Conservation (phyloP, 23 red algal genomes). For the Cyanidioschyzon merolae region DNA sequence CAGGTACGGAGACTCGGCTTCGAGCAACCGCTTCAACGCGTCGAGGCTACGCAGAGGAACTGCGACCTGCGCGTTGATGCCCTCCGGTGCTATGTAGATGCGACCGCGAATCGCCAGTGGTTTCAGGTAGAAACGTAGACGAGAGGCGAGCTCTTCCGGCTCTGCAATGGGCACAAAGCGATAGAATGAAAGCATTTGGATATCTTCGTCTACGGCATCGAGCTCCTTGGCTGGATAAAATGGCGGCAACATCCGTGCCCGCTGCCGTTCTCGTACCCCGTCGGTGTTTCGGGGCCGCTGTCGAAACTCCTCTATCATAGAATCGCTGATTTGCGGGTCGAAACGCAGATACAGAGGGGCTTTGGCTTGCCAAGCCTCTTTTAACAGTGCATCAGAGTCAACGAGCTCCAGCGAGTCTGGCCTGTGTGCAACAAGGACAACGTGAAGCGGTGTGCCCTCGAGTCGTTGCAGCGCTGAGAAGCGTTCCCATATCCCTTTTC, state of each 20-base stretch:
- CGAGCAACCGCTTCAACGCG: conserved; percentile 45
- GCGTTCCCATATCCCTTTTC: not conserved
- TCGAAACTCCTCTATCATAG: not conserved
- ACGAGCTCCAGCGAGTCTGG: not conserved
- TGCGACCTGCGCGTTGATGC: conserved; percentile 65
- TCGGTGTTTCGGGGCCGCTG: not conserved
- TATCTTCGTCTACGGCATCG: not conserved
- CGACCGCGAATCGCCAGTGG: conserved; percentile 43
- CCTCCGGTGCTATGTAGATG: conserved; percentile 66
- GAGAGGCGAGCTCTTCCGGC: conserved; percentile 8
- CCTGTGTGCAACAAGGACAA: not conserved
- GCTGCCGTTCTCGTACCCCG: not conserved
- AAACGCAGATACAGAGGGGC: not conserved
- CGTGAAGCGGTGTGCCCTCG: not conserved
- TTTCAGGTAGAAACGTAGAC: conserved; percentile 31
- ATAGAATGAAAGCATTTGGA: conserved; percentile 28
- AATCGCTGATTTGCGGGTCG: not conserved
- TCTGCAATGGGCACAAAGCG: conserved; percentile 18
- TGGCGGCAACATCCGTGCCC: not conserved
- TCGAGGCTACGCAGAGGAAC: conserved; percentile 30
- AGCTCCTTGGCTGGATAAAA: not conserved
- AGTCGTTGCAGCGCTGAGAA: not conserved
- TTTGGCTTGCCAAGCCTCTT: not conserved
- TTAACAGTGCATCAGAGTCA: not conserved
- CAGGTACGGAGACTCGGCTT: not conserved